Evolutionary conservation across 345 rosid species (phyloP).

Genomic region (Lumnitzera racemosa): DNA sequence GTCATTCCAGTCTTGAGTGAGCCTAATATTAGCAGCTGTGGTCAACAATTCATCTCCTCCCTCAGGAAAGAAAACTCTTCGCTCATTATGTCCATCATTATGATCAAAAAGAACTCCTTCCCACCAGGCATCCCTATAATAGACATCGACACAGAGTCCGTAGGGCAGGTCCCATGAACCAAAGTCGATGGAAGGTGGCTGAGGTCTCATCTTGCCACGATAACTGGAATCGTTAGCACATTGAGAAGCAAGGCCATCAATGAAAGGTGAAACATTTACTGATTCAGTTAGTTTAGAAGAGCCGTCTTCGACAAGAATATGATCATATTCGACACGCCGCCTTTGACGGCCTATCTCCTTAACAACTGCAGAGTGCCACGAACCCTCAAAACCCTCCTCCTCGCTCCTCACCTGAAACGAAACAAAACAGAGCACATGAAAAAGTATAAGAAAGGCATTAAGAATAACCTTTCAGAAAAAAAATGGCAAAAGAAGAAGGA

Average conservation of each 20-base stretch:
- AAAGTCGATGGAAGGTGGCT: conserved; percentile 35
- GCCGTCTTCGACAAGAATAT: conserved; percentile 39
- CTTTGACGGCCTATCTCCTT: conserved; percentile 10
- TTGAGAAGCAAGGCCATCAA: conserved; percentile 20
- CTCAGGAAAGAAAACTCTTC: conserved; percentile 76
- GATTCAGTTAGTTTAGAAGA: conserved; percentile 28
- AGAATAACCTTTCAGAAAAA: too few species aligned
- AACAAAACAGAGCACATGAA: neutral
- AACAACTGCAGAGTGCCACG: conserved; percentile 64
- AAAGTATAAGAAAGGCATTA: too few species aligned
- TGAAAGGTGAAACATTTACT: conserved; percentile 29
- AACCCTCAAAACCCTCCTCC: conserved; percentile 75
- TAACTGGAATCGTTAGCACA: conserved; percentile 8
- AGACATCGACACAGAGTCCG: conserved; percentile 65
- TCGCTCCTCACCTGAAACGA: conserved; percentile 51
- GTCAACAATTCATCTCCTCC: conserved; percentile 57
- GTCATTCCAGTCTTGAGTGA: conserved; percentile 70
- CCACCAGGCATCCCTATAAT: conserved; percentile 62
- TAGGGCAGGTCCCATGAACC: conserved; percentile 22
- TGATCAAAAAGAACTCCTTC: conserved; percentile 80
- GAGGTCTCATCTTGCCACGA: conserved; percentile 51
- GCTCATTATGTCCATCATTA: conserved; percentile 30
- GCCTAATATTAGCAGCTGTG: conserved; percentile 30
- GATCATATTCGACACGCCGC: conserved; percentile 38
- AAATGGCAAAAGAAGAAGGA: too few species aligned